Base-by-base conservation (phyloP, 2,329 filamentous ascomycete genomes). In the Pestalotiopsis sp. region DNA sequence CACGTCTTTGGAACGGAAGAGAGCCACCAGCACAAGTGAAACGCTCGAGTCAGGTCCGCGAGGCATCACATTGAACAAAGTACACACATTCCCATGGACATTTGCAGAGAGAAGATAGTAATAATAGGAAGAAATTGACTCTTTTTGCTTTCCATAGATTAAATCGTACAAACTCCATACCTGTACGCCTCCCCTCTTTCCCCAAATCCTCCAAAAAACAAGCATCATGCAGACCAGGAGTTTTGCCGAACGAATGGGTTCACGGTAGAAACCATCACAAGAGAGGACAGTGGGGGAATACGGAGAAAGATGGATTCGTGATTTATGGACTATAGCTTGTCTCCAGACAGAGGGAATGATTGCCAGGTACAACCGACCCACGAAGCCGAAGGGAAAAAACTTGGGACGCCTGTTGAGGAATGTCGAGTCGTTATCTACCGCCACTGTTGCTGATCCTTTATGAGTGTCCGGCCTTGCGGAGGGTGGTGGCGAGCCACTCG, bases 401-500 rank as follows among this genome's bases (percentile, higher is more conserved):
- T 80, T 78, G 78, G 77, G 79, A 81, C 80, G 80, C 80, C 79
- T 80, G 77, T 72, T 74, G 80, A 74, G 73, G 75, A 77, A 81
- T 72, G 75, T 76, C 75, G 73, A 75, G 71, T 71, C 73, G 70
- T 70, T 73, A 66, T 70, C 71, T 73, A 68, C 66, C 74, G 74
- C 72, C 74, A 66, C 23, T 39, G 64, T 52, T 66, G 23, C 64
- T 38, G 41, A 25, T 38, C 76, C 77, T 86, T 84, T 90, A 90
- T 83, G 88, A 85, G 79, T 88, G 86, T 78, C 87, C 87, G 78
- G 88, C 85, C 89, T 95, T 95, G 84, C 91, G 90, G 83, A 96
- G 90, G 79, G 92, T 92, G 82, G 89, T 91, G 82, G 92, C 92
- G 80, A 95, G 91, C 92, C 93, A 95, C 87, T 95, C 95, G 79